Evolutionary conservation across 2,329 filamentous ascomycete genomes (phyloP).

Genomic region (Colletotrichum godetiae): DNA sequence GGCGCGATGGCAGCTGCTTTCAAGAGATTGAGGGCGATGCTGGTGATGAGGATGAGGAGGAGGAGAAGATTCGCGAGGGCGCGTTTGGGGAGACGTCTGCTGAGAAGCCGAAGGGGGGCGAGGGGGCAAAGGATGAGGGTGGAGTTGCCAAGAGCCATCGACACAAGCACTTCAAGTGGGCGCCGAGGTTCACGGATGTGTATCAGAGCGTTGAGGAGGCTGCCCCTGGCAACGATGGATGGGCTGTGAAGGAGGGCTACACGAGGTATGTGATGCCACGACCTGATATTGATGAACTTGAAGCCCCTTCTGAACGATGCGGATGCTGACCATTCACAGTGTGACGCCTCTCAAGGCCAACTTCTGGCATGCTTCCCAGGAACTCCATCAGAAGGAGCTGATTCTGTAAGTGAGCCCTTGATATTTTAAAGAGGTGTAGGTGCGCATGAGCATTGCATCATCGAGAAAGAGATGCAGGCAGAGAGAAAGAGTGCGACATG

Average conservation of each 20-base stretch:
- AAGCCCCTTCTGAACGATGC: not conserved
- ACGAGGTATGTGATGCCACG: conserved; percentile 72
- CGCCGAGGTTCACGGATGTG: conserved; percentile 87
- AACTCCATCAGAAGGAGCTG: conserved; percentile 76
- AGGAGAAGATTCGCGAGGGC: conserved; percentile 77
- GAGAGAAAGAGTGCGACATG: conserved; percentile 14
- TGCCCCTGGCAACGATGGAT: conserved; percentile 88
- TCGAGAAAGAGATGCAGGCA: not conserved
- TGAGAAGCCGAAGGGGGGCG: conserved; percentile 37
- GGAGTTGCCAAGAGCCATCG: conserved; percentile 59
- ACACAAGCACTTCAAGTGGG: conserved; percentile 96
- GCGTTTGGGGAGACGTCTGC: conserved; percentile 57
- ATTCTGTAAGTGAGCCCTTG: conserved; percentile 78
- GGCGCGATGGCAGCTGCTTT: conserved; percentile 88
- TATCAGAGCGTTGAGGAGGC: conserved; percentile 87
- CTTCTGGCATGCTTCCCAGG: conserved; percentile 80
- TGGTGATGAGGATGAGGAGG: conserved; percentile 75
- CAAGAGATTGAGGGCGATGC: conserved; percentile 77
- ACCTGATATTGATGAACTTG: conserved; percentile 15
- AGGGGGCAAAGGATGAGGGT: conserved; percentile 41
- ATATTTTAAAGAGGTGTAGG: conserved; percentile 5
- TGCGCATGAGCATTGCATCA: not conserved
- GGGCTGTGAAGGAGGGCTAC: conserved; percentile 87
- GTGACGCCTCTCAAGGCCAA: conserved; percentile 93
- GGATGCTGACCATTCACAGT: conserved; percentile 56